A percentile compares a stretch with the other conserved stretches of the same genome.
phyloP scores from a whole-genome alignment of 73 alveolate species.

The Durusdinium trenchii region DNA sequence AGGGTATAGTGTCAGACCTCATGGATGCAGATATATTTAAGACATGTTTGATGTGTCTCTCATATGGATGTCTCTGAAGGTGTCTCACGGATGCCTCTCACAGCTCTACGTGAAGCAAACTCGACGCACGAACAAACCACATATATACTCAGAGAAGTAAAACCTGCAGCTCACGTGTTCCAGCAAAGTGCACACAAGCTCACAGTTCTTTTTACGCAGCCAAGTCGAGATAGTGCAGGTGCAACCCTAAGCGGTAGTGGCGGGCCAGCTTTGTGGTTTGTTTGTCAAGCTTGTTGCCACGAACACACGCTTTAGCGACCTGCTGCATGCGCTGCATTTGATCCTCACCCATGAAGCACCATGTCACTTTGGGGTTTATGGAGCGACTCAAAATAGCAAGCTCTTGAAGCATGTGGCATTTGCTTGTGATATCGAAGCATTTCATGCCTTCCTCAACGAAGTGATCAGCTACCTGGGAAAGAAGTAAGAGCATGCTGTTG shows the following conservation, averaged over 20 bases:
- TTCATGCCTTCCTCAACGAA: constrained; percentile 29
- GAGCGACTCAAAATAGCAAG: not conserved
- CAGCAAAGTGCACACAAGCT: no score
- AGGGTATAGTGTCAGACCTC: no score
- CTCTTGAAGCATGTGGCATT: constrained; percentile 25
- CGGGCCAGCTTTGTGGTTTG: not conserved
- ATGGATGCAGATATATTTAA: no score
- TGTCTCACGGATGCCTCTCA: no score
- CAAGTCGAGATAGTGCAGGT: not conserved
- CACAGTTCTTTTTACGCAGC: no score
- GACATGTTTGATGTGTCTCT: no score
- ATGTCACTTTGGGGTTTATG: not conserved
- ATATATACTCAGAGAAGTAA: no score
- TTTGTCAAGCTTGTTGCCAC: not conserved
- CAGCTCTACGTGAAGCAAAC: no score
- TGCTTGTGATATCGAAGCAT: not conserved
- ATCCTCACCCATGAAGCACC: constrained; percentile 46
- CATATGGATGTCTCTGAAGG: no score
- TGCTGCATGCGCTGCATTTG: not conserved
- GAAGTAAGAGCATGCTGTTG: not conserved
- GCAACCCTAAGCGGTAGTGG: not conserved
- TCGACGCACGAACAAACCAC: no score
- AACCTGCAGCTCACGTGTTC: no score
- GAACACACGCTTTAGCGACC: not conserved
- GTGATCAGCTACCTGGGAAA: not conserved